Evolutionary conservation across 768 basidiomycete species (phyloP).

Genomic region (Mycena albidolilacea): DNA sequence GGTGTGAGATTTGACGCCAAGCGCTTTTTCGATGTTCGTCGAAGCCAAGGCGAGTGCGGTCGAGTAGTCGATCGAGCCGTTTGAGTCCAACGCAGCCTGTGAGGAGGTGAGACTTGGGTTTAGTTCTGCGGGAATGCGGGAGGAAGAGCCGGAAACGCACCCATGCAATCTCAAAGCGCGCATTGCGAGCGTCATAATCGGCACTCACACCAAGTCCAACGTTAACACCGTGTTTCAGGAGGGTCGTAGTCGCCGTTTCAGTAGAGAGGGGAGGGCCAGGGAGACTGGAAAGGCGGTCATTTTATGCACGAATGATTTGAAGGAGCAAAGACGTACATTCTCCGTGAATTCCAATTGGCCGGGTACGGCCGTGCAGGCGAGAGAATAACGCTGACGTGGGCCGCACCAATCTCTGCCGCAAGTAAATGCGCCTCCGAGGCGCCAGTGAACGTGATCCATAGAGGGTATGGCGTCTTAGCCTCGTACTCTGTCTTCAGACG

Average conservation of each 20-base stretch:
- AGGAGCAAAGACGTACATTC: conserved; percentile 64
- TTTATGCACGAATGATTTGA: not conserved
- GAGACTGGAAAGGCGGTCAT: conserved; percentile 52
- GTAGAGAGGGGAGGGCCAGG: conserved; percentile 80
- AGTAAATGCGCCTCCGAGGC: conserved; percentile 75
- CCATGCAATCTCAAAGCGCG: conserved; percentile 77
- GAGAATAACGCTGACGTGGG: conserved; percentile 81
- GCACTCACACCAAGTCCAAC: conserved; percentile 73
- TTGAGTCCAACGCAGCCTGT: conserved; percentile 52
- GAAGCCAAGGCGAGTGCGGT: conserved; percentile 59
- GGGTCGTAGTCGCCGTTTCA: conserved; percentile 66
- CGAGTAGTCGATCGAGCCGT: conserved; percentile 56
- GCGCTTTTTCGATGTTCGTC: conserved; percentile 58
- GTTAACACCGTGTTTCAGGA: conserved; percentile 74
- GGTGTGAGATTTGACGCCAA: conserved; percentile 50
- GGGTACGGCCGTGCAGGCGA: conserved; percentile 76
- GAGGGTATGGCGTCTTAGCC: conserved; percentile 44
- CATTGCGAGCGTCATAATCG: conserved; percentile 76
- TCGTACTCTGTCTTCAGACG: conserved; percentile 71
- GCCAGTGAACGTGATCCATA: conserved; percentile 69
- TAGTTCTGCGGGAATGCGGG: not conserved
- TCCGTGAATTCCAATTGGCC: conserved; percentile 71
- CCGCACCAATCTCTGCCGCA: conserved; percentile 72
- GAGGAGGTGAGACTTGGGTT: not conserved
- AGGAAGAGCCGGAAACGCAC: conserved; percentile 48